Evolutionary conservation across 2,329 filamentous ascomycete genomes (phyloP).

Genomic region (Penicillium sp.): DNA sequence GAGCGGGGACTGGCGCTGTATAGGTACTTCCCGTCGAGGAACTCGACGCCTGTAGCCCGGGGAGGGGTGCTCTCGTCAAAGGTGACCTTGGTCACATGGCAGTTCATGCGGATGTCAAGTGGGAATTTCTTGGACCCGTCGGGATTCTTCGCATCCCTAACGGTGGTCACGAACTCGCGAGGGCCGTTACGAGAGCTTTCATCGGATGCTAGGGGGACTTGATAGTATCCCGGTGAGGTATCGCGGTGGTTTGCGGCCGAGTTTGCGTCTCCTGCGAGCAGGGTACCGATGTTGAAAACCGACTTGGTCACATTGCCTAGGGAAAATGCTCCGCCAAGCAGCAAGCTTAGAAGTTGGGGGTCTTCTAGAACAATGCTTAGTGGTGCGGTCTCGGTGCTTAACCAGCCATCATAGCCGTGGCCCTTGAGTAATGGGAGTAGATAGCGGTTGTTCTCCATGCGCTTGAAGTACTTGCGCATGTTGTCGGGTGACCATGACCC

Average conservation of each 20-base stretch:
- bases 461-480: conserved; percentile 58
- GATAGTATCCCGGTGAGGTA: conserved; percentile 51
- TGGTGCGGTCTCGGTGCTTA: conserved; percentile 29
- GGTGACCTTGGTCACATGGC: conserved; percentile 46
- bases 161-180: conserved; percentile 45
- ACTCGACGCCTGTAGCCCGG: conserved; percentile 51
- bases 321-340: conserved; percentile 53
- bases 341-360: conserved; percentile 52
- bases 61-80: conserved; percentile 44
- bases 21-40: conserved; percentile 47
- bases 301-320: conserved; percentile 48
- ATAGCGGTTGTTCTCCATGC: conserved; percentile 56
- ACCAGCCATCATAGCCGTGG: conserved; percentile 42
- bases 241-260: conserved; percentile 48
- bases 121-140: conserved; percentile 47
- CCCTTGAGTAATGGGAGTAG: conserved; percentile 42
- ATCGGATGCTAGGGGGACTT: conserved; percentile 54
- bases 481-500: conserved; percentile 56
- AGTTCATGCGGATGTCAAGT: conserved; percentile 54
- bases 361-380: conserved; percentile 54
- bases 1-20: conserved; percentile 48
- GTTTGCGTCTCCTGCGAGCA: conserved; percentile 54
- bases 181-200: conserved; percentile 23
- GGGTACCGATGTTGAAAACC: conserved; percentile 44
- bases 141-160: conserved; percentile 24